Evolutionary conservation across 352 stramenopile species (phyloP).

Genomic region (Aphanomyces cochlioides): DNA sequence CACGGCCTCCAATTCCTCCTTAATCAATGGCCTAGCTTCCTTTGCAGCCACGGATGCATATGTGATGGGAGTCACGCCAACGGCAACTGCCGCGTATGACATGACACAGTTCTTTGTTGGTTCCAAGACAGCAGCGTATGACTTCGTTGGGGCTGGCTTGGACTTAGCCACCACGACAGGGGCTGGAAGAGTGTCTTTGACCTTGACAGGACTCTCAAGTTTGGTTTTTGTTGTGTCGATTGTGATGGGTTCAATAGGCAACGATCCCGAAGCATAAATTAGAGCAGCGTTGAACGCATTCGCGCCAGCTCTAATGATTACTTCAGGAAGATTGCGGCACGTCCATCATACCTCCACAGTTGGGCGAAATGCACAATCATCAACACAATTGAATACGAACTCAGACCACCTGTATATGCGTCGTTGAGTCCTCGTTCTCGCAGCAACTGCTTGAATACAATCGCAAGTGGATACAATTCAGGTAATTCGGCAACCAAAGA

Average conservation of each 20-base stretch:
- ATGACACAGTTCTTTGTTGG: constrained; percentile 11
- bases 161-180: constrained; percentile 29
- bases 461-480: constrained; percentile 83
- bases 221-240: constrained; percentile 17
- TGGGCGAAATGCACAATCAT: constrained; percentile 89
- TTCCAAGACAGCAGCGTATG: constrained; percentile 24
- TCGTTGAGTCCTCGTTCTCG: constrained; percentile 88
- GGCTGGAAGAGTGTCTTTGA: not conserved
- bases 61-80: constrained; percentile 13
- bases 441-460: constrained; percentile 90
- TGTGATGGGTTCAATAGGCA: constrained; percentile 38
- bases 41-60: constrained; percentile 13
- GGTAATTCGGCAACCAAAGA: constrained; percentile 75
- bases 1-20: constrained; percentile 46
- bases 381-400: constrained; percentile 89
- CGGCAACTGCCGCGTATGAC: constrained; percentile 27
- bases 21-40: constrained; percentile 36
- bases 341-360: constrained; percentile 46
- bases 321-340: not conserved
- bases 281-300: constrained; percentile 34
- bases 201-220: not conserved
- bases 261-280: constrained; percentile 60
- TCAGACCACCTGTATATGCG: constrained; percentile 87
- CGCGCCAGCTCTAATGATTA: constrained; percentile 14
- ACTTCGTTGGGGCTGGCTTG: constrained; percentile 12